Evolutionary conservation across 2,329 filamentous ascomycete genomes (phyloP), one percentile per base, ranked within the genome.

Genomic region (Apiospora hydei): DNA sequence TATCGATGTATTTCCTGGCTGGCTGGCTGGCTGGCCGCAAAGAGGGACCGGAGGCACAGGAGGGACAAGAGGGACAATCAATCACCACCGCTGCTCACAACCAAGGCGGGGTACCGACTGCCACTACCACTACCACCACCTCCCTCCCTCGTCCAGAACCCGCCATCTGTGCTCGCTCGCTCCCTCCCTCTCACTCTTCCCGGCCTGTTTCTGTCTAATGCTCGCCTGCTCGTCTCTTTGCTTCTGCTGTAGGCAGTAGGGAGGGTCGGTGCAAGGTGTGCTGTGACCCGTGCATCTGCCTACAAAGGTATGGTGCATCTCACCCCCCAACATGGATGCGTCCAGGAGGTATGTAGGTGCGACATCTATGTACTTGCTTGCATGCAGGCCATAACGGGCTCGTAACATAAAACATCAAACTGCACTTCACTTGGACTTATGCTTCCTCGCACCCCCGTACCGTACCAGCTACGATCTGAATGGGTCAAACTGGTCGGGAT

Each of bases 251-350:
- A 38, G 53, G 53, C 53, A 38, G 53, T 34, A 26, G 24, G 34
- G 34, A 44, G 53, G 53, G 26, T 61, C 14, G 53, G 53, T 38
- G 53, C 53, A 61, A 61, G 53, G 53, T 61, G 53, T 61, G 53
- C 53, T 61, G 30, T 61, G 53, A 61, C 53, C 53, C 44, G 18
- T 61, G 34, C 34, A 34, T 61, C 30, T 61, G 38, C 30, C 34
- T 38, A 38, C 34, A 38, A 38, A 5, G 34, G n/a, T 38, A 61
- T 38, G 30, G 53, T 38, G 38, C 51, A 21, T 34, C 26, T 57
- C 30, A 57, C 47, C 47, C 7, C 10, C 34, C n/a, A 16, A 16
- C 4, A 21, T 49, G 34, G 2, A 34, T 18, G 26, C 16, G 34
- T 57, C 24, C 26, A 57, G 26, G 34, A 18, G 26, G 16, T 10